phyloP scores from a whole-genome alignment of 2,329 filamentous ascomycete genomes.

The Colletotrichum chrysophilum region DNA sequence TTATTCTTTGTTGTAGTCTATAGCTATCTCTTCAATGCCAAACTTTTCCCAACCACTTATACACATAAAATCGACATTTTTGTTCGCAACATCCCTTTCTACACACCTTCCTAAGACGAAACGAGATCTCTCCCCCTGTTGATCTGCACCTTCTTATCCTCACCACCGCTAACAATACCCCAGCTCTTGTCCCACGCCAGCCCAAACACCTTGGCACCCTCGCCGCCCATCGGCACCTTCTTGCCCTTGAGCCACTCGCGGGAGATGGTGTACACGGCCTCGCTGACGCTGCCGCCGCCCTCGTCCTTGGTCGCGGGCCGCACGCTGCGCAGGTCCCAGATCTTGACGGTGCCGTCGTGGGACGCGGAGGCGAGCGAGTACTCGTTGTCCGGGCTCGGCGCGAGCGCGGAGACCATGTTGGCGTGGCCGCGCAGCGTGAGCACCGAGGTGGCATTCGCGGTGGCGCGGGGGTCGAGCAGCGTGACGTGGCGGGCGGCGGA shows the following conservation, averaged over 20 bases:
- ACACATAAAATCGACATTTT: neutral
- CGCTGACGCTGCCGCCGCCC: constrained; percentile 68
- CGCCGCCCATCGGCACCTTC: constrained; percentile 72
- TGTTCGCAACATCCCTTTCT: neutral
- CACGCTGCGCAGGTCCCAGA: constrained; percentile 89
- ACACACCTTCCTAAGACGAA: constrained; percentile 29
- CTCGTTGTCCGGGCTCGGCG: constrained; percentile 65
- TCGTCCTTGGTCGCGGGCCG: constrained; percentile 64
- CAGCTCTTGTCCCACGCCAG: constrained; percentile 86
- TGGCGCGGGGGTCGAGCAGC: constrained; percentile 87
- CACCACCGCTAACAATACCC: constrained; percentile 89
- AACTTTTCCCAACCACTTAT: constrained; percentile 20
- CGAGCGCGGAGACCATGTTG: constrained; percentile 63
- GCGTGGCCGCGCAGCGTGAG: constrained; percentile 92
- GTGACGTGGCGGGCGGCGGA: constrained; percentile 88
- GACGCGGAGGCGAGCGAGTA: constrained; percentile 89
- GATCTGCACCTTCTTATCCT: constrained; percentile 94
- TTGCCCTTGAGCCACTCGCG: constrained; percentile 73
- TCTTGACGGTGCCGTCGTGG: constrained; percentile 88
- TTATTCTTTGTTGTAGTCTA: constrained; percentile 21
- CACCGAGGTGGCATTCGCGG: constrained; percentile 76
- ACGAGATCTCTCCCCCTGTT: constrained; percentile 70
- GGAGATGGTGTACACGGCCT: constrained; percentile 77
- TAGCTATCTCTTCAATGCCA: constrained; percentile 10
- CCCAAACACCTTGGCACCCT: constrained; percentile 88